phyloP scores from a whole-genome alignment of 371 early-diverging fungal genomes.

The Mucor ambiguus region DNA sequence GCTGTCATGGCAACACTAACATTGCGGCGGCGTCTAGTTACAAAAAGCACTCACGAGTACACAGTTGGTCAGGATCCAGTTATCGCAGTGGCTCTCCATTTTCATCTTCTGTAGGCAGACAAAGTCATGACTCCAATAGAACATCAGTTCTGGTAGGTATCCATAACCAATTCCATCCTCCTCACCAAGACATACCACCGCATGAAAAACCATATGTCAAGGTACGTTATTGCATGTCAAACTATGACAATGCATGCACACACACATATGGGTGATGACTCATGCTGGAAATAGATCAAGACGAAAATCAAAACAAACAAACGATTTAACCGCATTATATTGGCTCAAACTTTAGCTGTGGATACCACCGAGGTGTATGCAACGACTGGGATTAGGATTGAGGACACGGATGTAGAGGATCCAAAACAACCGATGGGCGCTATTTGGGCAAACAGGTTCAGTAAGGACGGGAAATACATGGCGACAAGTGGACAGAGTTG shows the following conservation, averaged over 20 bases:
- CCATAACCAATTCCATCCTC: slow-evolving; percentile 16
- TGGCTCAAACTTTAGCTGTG: slow-evolving; percentile 39
- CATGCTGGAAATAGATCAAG: slow-evolving; percentile 25
- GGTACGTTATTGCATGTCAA: slow-evolving; percentile 20
- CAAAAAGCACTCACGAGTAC: slow-evolving; percentile 9
- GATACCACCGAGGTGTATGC: slow-evolving; percentile 16
- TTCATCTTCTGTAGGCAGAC: not conserved
- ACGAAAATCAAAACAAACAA: slow-evolving; percentile 36
- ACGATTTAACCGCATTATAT: slow-evolving; percentile 31
- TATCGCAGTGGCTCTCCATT: not conserved
- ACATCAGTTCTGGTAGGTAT: slow-evolving; percentile 9
- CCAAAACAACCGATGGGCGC: slow-evolving; percentile 27
- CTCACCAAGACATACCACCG: slow-evolving; percentile 16
- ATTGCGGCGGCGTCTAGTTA: not conserved
- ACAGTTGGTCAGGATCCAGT: slow-evolving; percentile 23
- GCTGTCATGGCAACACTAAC: not conserved
- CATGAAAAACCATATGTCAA: slow-evolving; percentile 40
- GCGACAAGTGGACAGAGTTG: slow-evolving; percentile 81
- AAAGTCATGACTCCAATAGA: slow-evolving; percentile 14
- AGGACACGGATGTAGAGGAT: not conserved
- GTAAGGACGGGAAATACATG: slow-evolving; percentile 77
- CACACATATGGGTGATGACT: no score
- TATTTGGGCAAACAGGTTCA: slow-evolving; percentile 67
- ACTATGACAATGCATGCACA: not conserved
- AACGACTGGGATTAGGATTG: not conserved